Percentiles rank a stretch among this genome's conserved stretches.
Conservation (phyloP, 148 eudicot genomes). For the Vaccinium darrowii region DNA sequence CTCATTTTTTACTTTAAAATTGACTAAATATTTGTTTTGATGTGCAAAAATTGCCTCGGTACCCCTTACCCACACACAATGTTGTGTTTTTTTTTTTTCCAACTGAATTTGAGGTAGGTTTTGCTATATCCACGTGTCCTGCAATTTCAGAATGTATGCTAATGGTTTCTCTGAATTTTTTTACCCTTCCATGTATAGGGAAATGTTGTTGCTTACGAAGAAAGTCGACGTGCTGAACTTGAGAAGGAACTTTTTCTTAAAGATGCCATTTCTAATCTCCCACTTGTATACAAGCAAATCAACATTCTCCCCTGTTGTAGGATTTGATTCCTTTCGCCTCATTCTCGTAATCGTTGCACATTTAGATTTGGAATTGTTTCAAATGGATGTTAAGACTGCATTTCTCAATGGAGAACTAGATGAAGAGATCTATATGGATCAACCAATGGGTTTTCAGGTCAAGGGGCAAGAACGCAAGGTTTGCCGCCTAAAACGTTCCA, state of each 20-base stretch:
- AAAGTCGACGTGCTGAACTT: conserved; percentile 30
- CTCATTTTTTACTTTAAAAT: neutral
- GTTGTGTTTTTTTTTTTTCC: conserved; percentile 36
- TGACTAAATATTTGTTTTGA: neutral
- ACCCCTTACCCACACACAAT: conserved; percentile 77
- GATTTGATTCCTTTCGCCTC: neutral
- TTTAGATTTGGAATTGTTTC: neutral
- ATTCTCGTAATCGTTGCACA: neutral
- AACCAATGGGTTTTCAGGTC: no score
- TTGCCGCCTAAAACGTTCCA: no score
- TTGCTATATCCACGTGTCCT: neutral
- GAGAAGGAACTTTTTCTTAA: conserved; percentile 51
- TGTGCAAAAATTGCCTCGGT: conserved; percentile 70
- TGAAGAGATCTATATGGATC: no score
- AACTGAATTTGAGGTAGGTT: conserved; percentile 60
- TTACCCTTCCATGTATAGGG: conserved; percentile 34
- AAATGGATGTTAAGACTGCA: neutral
- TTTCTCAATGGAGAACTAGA: neutral
- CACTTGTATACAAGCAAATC: conserved; percentile 42
- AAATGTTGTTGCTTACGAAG: conserved; percentile 54
- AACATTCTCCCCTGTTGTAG: neutral
- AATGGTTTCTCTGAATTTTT: neutral
- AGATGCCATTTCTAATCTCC: conserved; percentile 84
- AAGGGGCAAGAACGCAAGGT: no score
- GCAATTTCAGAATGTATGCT: neutral